Base-by-base conservation (phyloP, 176 grass and related monocot genomes). In the Leersia perrieri region DNA sequence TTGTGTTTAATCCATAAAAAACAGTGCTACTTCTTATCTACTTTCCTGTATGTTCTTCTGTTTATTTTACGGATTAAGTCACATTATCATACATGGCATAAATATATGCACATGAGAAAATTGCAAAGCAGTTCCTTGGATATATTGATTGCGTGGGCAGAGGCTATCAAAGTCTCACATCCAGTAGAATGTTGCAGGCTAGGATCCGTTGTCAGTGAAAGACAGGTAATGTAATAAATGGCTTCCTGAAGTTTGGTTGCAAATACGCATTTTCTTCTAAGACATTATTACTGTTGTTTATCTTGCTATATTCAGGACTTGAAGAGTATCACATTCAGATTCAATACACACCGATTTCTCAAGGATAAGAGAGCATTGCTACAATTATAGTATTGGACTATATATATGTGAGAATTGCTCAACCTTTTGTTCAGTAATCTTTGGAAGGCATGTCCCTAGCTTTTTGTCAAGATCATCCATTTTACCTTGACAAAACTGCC, bases 21-120 rank as follows among this genome's bases (percentile, higher is more conserved):
- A 72, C 92, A 98, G 95, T 89, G 95, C 92, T 78, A 98, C 95
- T 68, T 98, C 92, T 87, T 90, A 92, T 68, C 75, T 98, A 79
- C 65, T 98, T 72, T 67, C 95, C 40, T 75, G 77, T 81, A 55
- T 87, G 60, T 81, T 80, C 80, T 61, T 33, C 51, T 51, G 34
- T 27, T 41, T 76, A n/a, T 81, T 85, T 76, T 63, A 51, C 33
- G 42, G 2, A 57, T 62, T 22, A 40, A 32, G 7, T 65, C 32
- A 58, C 40, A n/a, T n/a, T n/a, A n/a, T 76, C 18, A 68, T 81
- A 53, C 67, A 81, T 81, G 71, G 66, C 66, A 82, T 78, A 34
- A 82, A 70, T 20, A 67, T 77, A 88, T 81, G 20, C 47, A 39
- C 88, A 95, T 92, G 88, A 95, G 86, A 91, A 81, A 74, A 98